Evolutionary conservation across 371 early-diverging fungal species (phyloP), one percentile per base, ranked within the genome.

Genomic region (Rhizopus microsporus): DNA sequence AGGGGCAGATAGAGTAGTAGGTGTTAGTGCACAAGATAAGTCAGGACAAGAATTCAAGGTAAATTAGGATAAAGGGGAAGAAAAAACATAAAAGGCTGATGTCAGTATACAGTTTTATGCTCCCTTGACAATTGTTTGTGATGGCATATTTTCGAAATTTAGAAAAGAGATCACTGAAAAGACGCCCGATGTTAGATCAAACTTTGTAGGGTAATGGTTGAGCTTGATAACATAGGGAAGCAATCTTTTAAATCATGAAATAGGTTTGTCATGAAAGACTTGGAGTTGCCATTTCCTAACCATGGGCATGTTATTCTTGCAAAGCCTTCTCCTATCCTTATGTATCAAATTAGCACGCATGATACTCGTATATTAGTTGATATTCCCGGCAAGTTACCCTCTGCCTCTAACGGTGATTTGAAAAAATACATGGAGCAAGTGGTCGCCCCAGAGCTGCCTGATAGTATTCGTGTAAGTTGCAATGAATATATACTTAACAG

Each of bases 101-200:
- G 15, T 39, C n/a, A 39, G 46, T 13, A 17, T 44, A n/a, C 34
- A 71, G 73, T 71, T 62, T 50, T 75, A 71, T 67, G 92, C 92
- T n/a, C 87, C 90, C 7, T 68, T 95, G 10, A 92, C 92, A 0
- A 74, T 95, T 58, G 88, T 95, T 23, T 91, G 90, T 13, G 96
- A 96, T 70, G 96, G 96, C 6, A 88, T 91, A 64, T 91, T 90
- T 57, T 95, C 94, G 52, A 94, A 93, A 72, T 98, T 97, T 77
- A 81, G 98, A 32, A 92, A 89, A 65, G 81, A 89, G 34, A 74
- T 83, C 51, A 83, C 86, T 34, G 51, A 68, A 3, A 86, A 77
- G 60, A 69, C 80, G 30, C 85, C 89, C 16, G 63, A 72, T 12
- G 81, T 80, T 16, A 80, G 77, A 51, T 90, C 90, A 0, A 82